Base-by-base conservation (phyloP, 768 basidiomycete species). In the Boletus pseudo-olivaceus region DNA sequence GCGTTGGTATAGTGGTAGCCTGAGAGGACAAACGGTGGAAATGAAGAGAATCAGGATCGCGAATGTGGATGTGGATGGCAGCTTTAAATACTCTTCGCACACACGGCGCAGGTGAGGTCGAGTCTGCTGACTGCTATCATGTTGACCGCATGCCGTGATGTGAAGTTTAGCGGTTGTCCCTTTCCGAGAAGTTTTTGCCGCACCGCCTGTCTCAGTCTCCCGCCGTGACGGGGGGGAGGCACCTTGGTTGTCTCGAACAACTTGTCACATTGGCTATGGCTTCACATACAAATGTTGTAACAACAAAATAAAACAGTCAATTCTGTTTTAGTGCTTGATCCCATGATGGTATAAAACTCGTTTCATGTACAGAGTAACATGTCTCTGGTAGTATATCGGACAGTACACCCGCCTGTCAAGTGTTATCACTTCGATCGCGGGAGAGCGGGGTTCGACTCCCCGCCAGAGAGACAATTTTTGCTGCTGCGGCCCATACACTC, bases 351-450 rank as follows among this genome's bases (percentile, higher is more conserved):
- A 15, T 17, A 2, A 1, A 0, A 12, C 12, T 34, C 12, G 11
- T 34, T 12, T 12, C 14, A n/a, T n/a, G n/a, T n/a, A n/a, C n/a
- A 8, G 6, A 2, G 23, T 23, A 23, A 12, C 5, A 58, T 38
- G 43, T 73, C 72, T 75, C 66, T 74, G 74, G 74, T 76, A 76
- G 74, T 75, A 77, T 77, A 76, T 76, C 75, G 75, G 75, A 72
- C 70, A 76, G 75, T 76, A 76, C 74, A 76, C 68, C 76, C 75
- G 76, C 75, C 72, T 76, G 75, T 76, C 62, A 67, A 49, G 59
- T 38, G 20, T 4, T 4, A 19, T 2, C 29, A 10, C 50, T 29
- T 20, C 0, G 63, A 48, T 41, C 73, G 73, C 75, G 73, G 70
- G 64, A 75, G 62, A 67, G 69, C 73, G 65, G 73, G 74, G 73